Base-by-base conservation (phyloP, 495 filamentous ascomycete genomes). In the Talaromyces stipitatus region DNA sequence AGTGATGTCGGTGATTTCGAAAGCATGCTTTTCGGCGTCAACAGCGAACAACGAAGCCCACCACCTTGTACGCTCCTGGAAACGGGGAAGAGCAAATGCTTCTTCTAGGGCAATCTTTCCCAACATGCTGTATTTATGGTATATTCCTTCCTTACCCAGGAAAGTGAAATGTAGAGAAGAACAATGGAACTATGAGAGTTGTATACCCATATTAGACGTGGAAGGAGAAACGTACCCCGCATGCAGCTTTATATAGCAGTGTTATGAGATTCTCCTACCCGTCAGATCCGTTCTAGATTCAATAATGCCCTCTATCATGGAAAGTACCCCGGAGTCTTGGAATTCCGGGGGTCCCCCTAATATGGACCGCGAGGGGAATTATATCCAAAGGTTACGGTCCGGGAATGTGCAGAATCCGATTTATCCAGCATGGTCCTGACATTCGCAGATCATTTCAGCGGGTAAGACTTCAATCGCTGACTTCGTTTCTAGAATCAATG, bases 31-130 rank as follows among this genome's bases (percentile, higher is more conserved):
- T 6, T 75, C 73, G 7, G 67, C 62, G 54, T 75, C 71, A 16
- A 72, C 74, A 5, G 54, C 55, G 22, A 58, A 77, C 28, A 76
- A 57, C 6, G 69, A 63, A 0, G 74, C 74, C 74, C 74, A 77
- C 73, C 73, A 77, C 56, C 67, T 67, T 2, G 72, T 77, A 64
- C 74, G 74, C n/a, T 77, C 75, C 18, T 71, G 56, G 60, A 75
- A 76, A 26, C 73, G 67, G 18, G 78, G 76, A 6, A 80, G 69
- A 48, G 71, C 73, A 43, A 76, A 80, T 48, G 75, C 75, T 66
- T 80, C 78, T 64, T 80, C 78, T 22, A 80, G 72, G 12, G 75
- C 72, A 55, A 80, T 72, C 53, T 80, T 80, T 48, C 75, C 75
- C 20, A 78, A 67, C 78, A 80, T 81, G 23, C 51, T 75, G 58